phyloP scores from a whole-genome alignment of 2,329 filamentous ascomycete genomes.

The Aspergillus alliaceus region DNA sequence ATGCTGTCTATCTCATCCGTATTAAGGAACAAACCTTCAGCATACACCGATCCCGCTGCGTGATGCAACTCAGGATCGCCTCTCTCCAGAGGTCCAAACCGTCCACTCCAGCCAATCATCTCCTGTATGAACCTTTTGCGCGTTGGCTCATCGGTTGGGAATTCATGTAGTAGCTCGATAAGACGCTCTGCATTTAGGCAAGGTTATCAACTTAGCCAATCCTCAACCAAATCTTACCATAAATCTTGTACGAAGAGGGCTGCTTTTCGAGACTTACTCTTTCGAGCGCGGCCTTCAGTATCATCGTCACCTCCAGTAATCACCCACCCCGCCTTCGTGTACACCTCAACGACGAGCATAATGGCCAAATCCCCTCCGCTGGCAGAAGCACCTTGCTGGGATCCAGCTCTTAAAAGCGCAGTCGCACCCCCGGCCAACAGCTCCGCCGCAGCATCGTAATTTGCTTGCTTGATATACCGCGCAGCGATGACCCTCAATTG shows the following conservation, averaged over 20 bases:
- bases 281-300: constrained; percentile 64
- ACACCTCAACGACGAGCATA: constrained; percentile 85
- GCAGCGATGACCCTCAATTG: constrained; percentile 94
- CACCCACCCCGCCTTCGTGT: constrained; percentile 79
- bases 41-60: constrained; percentile 81
- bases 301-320: constrained; percentile 56
- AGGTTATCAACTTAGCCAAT: constrained; percentile 6
- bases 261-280: constrained; percentile 28
- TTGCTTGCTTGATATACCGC: constrained; percentile 84
- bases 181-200: constrained; percentile 53
- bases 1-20: background rate
- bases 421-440: constrained; percentile 82
- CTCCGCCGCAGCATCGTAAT: constrained; percentile 82
- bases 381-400: constrained; percentile 84
- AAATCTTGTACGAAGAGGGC: background rate
- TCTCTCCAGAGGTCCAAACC: constrained; percentile 80
- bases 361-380: constrained; percentile 88
- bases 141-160: constrained; percentile 80
- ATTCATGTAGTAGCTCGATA: constrained; percentile 75
- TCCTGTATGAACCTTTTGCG: constrained; percentile 90
- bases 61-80: constrained; percentile 95
- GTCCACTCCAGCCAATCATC: constrained; percentile 83
- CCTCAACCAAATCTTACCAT: background rate
- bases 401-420: constrained; percentile 63
- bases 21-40: constrained; percentile 58